phyloP scores from a whole-genome alignment of 345 rosid species.

The Arabidopsis arenosa region DNA sequence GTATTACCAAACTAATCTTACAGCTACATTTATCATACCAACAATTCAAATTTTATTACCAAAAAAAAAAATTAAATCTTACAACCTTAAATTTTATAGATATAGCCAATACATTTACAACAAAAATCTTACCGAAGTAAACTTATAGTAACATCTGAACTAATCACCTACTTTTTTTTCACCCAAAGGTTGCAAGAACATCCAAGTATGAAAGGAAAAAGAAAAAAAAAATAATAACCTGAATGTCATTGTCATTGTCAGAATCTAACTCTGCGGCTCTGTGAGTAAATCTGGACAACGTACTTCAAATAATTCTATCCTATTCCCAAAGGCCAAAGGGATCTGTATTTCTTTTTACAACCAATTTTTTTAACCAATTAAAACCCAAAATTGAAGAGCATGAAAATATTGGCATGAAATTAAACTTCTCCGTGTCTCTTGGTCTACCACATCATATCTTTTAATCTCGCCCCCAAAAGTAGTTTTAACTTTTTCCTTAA shows the following conservation, averaged over 20 bases:
- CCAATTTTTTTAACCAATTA: constrained; percentile 26
- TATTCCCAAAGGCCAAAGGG: neutral
- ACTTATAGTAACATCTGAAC: too few relatives aligned
- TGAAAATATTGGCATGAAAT: constrained; percentile 31
- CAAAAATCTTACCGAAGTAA: too few relatives aligned
- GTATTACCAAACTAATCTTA: too few relatives aligned
- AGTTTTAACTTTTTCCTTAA: constrained; percentile 4
- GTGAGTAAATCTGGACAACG: constrained; percentile 9
- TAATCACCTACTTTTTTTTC: neutral
- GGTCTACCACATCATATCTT: constrained; percentile 17
- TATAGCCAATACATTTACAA: too few relatives aligned
- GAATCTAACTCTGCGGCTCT: constrained; percentile 29
- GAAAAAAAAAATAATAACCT: neutral
- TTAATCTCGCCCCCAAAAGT: constrained; percentile 26
- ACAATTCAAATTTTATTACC: too few relatives aligned
- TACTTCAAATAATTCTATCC: constrained; percentile 14
- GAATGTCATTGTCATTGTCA: constrained; percentile 20
- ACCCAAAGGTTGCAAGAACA: neutral
- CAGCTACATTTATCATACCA: too few relatives aligned
- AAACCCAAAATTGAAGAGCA: constrained; percentile 27
- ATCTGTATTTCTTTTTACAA: constrained; percentile 1
- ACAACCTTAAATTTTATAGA: too few relatives aligned
- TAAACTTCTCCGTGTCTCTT: neutral
- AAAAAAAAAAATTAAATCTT: too few relatives aligned
- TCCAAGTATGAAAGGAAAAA: neutral